These are phyloP conservation scores for Irpex sp. DNA, from an alignment of 1,284 basidiomycete species.

Conservation along the genomic window DNA sequence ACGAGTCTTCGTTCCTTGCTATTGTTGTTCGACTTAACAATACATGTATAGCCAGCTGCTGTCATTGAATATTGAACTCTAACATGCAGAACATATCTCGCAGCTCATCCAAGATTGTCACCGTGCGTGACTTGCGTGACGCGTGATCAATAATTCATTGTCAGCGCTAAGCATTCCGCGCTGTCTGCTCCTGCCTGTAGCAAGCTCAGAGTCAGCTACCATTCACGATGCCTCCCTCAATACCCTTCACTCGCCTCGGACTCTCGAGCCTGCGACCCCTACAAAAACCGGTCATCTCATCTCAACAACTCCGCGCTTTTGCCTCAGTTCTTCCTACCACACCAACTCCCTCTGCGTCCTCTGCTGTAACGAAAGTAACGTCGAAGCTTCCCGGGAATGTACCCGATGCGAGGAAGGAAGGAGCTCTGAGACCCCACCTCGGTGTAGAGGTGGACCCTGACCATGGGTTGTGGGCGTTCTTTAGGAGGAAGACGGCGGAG, in stretches of 20 bases:
- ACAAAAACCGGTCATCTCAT: not conserved
- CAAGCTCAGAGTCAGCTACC: not conserved
- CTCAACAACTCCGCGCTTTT: conserved; percentile 7
- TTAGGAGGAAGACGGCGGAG: conserved; percentile 49
- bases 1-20: no score
- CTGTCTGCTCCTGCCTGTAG: not conserved
- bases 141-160: not conserved
- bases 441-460: conserved; percentile 43
- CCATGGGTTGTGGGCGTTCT: conserved; percentile 77
- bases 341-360: not conserved
- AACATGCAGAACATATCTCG: not conserved
- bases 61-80: not conserved
- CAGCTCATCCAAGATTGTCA: not conserved
- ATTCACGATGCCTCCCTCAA: not conserved
- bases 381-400: not conserved
- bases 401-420: conserved; percentile 21
- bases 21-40: no score
- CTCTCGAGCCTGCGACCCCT: not conserved
- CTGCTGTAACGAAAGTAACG: not conserved
- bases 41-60: no score
- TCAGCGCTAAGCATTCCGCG: not conserved
- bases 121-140: not conserved
- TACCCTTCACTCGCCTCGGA: not conserved
- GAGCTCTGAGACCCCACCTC: conserved; percentile 36
- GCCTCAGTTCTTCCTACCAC: conserved; percentile 11